A percentile compares a stretch with the other conserved stretches of the same genome.
Evolutionary conservation across 2,329 filamentous ascomycete genomes (phyloP).

Genomic region (Aspergillus fischeri): DNA sequence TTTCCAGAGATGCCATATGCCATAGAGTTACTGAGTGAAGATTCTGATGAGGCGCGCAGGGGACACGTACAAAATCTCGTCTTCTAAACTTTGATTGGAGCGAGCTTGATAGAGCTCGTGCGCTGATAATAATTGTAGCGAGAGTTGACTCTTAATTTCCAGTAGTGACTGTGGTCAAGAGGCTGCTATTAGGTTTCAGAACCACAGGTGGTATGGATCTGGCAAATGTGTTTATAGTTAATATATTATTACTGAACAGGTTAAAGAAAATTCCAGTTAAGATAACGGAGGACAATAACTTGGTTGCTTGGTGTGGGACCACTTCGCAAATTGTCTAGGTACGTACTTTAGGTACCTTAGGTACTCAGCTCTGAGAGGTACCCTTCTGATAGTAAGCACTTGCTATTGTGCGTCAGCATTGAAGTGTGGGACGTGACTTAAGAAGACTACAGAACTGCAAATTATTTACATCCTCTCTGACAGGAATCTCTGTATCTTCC

Average conservation of each 20-base stretch:
- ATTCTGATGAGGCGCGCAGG: slow-evolving; percentile 4
- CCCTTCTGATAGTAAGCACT: neutral
- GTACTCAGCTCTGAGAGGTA: neutral
- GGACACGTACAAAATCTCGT: neutral
- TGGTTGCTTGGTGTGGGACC: neutral
- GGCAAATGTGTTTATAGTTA: neutral
- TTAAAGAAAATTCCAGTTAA: neutral
- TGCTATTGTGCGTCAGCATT: neutral
- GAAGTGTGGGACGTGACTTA: neutral
- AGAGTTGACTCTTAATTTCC: neutral
- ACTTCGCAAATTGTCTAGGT: too few relatives aligned
- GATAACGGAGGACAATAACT: neutral
- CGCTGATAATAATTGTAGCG: neutral
- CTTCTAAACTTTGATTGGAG: neutral
- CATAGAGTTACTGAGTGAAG: neutral
- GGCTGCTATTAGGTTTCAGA: neutral
- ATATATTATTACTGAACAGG: neutral
- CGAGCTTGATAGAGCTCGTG: neutral
- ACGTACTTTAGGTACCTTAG: too few relatives aligned
- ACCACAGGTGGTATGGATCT: neutral
- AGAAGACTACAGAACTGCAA: neutral
- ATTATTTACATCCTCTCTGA: neutral
- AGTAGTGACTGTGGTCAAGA: neutral
- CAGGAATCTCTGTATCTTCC: neutral
- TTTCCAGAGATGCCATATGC: neutral